These are phyloP conservation scores for Dianthus caryophyllus DNA, from an alignment of 148 eudicot species.

Conservation along the genomic window DNA sequence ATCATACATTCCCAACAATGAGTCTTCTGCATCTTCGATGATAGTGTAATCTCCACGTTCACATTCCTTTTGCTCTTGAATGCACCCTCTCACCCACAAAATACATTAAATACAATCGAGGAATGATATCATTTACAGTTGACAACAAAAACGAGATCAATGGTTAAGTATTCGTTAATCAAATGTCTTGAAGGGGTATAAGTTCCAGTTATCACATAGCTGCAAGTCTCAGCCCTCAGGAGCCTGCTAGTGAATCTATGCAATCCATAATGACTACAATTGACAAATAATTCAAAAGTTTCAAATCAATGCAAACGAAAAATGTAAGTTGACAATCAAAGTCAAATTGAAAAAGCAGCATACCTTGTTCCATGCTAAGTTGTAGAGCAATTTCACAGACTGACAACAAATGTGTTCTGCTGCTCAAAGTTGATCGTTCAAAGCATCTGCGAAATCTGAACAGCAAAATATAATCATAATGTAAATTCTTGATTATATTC, in stretches of 20 bases:
- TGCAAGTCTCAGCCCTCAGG: too few relatives aligned
- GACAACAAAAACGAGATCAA: background rate
- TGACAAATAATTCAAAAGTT: background rate
- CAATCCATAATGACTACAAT: too few relatives aligned
- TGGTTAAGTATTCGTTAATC: background rate
- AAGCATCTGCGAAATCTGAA: slow-evolving; percentile 15
- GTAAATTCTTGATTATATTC: background rate
- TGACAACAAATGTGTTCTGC: slow-evolving; percentile 10
- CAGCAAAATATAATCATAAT: slow-evolving; percentile 2
- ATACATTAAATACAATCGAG: background rate
- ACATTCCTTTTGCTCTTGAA: slow-evolving; percentile 26
- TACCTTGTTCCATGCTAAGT: slow-evolving; percentile 30
- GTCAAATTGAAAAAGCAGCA: background rate
- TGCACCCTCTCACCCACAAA: slow-evolving; percentile 17
- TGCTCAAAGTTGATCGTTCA: background rate
- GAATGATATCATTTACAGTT: background rate
- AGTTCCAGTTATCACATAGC: background rate
- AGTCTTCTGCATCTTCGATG: slow-evolving; percentile 32
- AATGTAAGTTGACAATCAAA: background rate
- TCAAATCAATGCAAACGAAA: background rate
- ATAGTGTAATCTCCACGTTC: slow-evolving; percentile 28
- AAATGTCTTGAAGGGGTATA: background rate
- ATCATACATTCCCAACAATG: slow-evolving; percentile 46
- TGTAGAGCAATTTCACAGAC: slow-evolving; percentile 10
- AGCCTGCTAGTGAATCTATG: too few relatives aligned